phyloP scores from a whole-genome alignment of 176 grass and related monocot species.

The Oryza australiensis region DNA sequence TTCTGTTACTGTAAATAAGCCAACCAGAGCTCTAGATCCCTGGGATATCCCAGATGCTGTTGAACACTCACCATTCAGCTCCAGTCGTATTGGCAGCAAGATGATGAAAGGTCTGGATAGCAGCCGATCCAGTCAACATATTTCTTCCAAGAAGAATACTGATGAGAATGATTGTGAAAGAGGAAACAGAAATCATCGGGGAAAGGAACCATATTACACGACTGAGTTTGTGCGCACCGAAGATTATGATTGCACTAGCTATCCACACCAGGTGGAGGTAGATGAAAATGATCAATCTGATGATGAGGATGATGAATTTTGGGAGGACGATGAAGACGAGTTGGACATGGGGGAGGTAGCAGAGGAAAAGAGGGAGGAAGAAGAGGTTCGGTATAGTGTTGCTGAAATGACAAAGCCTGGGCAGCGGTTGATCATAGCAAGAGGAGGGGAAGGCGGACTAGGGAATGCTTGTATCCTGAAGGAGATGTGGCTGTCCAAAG shows the following conservation, averaged over 20 bases:
- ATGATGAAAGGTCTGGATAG: constrained; percentile 12
- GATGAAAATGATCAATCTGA: constrained; percentile 39
- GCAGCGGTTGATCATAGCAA: constrained; percentile 64
- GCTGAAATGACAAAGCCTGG: constrained; percentile 81
- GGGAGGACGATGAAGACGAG: constrained; percentile 30
- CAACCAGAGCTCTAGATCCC: constrained; percentile 50
- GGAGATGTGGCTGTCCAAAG: constrained; percentile 39
- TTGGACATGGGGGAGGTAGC: constrained; percentile 14
- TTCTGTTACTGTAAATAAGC: constrained; percentile 49
- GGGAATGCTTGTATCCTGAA: constrained; percentile 64
- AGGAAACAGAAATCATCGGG: not conserved
- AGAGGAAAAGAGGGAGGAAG: constrained; percentile 26
- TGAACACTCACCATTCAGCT: constrained; percentile 34
- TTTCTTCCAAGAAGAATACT: not conserved
- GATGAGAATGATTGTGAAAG: not conserved
- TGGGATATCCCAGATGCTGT: constrained; percentile 65
- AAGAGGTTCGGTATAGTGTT: constrained; percentile 60
- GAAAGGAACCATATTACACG: not conserved
- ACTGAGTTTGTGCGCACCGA: not conserved
- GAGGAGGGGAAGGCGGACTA: constrained; percentile 67
- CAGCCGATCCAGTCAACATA: not conserved
- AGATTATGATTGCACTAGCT: not conserved
- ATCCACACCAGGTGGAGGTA: constrained; percentile 7
- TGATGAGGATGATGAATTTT: constrained; percentile 37
- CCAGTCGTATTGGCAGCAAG: not conserved